A percentile compares a stretch with the other conserved stretches of the same genome.
These are phyloP conservation scores for Kodamaea alishanica DNA, from an alignment of 1,139 yeast genomes.

Conservation along the genomic window DNA sequence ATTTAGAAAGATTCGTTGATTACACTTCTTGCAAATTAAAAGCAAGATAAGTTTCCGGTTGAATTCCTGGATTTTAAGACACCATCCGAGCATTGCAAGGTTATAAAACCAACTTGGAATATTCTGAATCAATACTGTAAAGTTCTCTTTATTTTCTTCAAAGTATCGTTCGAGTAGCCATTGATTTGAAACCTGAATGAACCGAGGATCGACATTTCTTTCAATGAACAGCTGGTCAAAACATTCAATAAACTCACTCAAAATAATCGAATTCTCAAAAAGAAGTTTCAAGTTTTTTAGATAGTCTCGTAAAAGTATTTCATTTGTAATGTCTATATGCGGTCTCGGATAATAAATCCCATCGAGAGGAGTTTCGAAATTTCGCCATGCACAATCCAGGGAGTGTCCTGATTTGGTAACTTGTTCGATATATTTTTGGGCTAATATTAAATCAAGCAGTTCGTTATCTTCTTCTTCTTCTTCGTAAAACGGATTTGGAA, in stretches of 20 bases:
- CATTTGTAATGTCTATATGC: conserved; percentile 30
- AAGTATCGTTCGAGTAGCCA: conserved; percentile 30
- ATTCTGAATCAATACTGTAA: conserved; percentile 17
- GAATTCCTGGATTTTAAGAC: conserved; percentile 30
- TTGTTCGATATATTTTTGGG: conserved; percentile 24
- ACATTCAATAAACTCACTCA: conserved; percentile 15
- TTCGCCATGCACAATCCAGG: conserved; percentile 35
- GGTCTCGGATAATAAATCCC: conserved; percentile 39
- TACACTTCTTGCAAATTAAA: conserved; percentile 37
- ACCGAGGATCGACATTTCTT: conserved; percentile 10
- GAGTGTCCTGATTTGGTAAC: conserved; percentile 28
- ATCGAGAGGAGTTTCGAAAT: conserved; percentile 33
- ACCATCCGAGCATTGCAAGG: conserved; percentile 39
- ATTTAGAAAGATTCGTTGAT: conserved; percentile 31
- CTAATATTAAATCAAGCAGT: conserved; percentile 8
- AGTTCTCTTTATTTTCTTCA: conserved; percentile 36
- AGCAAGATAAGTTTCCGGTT: conserved; percentile 26
- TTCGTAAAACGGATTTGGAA: neutral
- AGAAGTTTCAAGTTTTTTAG: conserved; percentile 27
- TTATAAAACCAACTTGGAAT: conserved; percentile 34
- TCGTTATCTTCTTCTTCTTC: conserved; percentile 1
- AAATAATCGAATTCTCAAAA: conserved; percentile 23
- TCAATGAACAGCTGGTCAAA: conserved; percentile 11
- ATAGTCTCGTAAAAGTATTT: conserved; percentile 26
- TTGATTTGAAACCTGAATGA: conserved; percentile 25